Base-by-base conservation (phyloP, 805 yeast species). In the Lipomyces japonicus region DNA sequence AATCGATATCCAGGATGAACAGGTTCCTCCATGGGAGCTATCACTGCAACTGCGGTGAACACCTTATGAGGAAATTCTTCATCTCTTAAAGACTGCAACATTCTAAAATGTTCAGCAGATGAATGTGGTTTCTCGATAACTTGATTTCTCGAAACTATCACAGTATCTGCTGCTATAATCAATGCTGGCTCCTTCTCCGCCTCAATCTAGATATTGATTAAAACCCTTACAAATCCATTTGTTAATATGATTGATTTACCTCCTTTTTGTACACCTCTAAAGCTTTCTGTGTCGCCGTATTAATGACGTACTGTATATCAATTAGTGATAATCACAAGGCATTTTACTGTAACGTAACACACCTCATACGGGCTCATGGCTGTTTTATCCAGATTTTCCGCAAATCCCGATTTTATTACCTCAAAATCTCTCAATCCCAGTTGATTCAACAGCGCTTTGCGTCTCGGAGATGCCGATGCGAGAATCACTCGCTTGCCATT, bases 381-480 rank as follows among this genome's bases (percentile, higher is more conserved):
- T 1, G 63, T 53, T 61, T 89, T 88, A 50, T 77, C 71, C 36
- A 93, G 70, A 64, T 90, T 73, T 65, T 91, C 98, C 45, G 79
- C 84, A 62, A 88, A 91, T 7, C 77, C 70, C 0, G 96, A 85
- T 18, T 81, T 79, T 12, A 76, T 65, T 0, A 84, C 70, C 23
- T 66, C 68, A 10, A 71, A 58, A 36, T 69, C 53, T 14, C 51
- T 57, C 46, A 68, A 48, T 2, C 73, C 74, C 16, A 71, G 55
- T 58, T 83, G 79, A 3, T 66, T 62, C 25, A 93, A 61, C n/a
- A 93, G 83, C 48, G 86, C 86, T 46, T 71, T 68, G 50, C 98
- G 71, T 52, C 96, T 74, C 2, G 95, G 91, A 0, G 97, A 90
- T 0, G 85, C 76, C 2, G 96, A 87, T 0, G 95, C 96, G 4